Base-by-base conservation (phyloP, 2,329 filamentous ascomycete genomes). In the Nectriaceae sp. region DNA sequence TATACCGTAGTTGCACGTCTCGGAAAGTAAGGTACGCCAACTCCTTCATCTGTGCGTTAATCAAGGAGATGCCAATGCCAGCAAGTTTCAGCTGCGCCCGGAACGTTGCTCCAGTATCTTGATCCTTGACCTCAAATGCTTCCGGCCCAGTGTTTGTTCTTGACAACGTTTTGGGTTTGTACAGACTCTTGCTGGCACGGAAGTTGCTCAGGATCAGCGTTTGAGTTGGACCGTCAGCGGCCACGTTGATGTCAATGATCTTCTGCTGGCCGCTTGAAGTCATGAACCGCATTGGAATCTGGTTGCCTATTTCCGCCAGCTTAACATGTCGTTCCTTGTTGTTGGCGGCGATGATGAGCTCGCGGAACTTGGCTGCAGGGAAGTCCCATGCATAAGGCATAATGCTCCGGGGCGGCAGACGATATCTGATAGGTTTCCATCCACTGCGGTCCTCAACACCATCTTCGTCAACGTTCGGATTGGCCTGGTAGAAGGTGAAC, bases 341-440 rank as follows among this genome's bases (percentile, higher is more conserved):
- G 19, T 65, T 65, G 1, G 66, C 55, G 21, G 68, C 58, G 64
- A 99, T 84, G 42, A 97, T 84, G 33, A 99, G 82, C 66, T 97
- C 94, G 63, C 94, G 96, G 72, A 90, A 88, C 72, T 96, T 97
- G n/a, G 91, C 92, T 1, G 94, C 93, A 1, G 94, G 95, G 71
- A 96, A 99, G 66, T 99, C 95, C 94, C 94, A 99, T 2, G 94
- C 93, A 64, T 99, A 99, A 1, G 95, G 94, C 94, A 99, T 99
- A 69, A 99, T 97, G 69, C 93, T 97, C 51, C 94, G 82, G 11
- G 93, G 86, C 2, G 95, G 95, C 22, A 99, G 77, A 24, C 93
- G 87, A 71, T 99, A 99, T 44, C 90, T 82, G 53, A 99, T 90
- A 2, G 91, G 92, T 55, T 89, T 88, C 90, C 94, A 99, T 4